A percentile compares a stretch with the other conserved stretches of the same genome.
Conservation (phyloP, 1,284 basidiomycete species). For the Ganoderma meredithae region DNA sequence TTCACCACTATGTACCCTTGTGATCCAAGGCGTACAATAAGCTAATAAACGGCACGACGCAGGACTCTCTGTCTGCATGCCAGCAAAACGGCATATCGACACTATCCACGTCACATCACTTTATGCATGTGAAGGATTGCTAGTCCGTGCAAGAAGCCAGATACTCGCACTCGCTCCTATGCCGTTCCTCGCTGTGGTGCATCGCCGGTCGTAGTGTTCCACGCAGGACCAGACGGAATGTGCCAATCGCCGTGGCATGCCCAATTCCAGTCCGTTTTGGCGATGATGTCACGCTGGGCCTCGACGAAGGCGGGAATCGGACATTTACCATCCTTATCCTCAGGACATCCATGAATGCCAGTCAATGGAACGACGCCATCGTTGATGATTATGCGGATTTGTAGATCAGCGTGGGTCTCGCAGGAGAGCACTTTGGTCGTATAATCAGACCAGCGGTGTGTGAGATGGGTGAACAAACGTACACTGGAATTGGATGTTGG, state of each 20-base stretch:
- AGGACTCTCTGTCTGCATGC: too few relatives aligned
- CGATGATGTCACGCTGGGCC: slow-evolving; percentile 72
- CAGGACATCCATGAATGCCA: slow-evolving; percentile 75
- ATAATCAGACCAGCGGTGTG: neutral
- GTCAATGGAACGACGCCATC: slow-evolving; percentile 89
- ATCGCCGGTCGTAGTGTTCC: slow-evolving; percentile 42
- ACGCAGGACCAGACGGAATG: slow-evolving; percentile 53
- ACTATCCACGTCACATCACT: too few relatives aligned
- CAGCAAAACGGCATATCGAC: too few relatives aligned
- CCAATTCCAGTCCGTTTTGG: slow-evolving; percentile 77
- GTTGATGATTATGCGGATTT: slow-evolving; percentile 85
- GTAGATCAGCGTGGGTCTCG: slow-evolving; percentile 55
- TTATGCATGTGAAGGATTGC: neutral
- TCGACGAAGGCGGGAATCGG: slow-evolving; percentile 77
- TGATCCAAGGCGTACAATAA: too few relatives aligned
- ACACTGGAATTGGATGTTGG: slow-evolving; percentile 81
- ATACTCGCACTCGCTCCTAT: neutral
- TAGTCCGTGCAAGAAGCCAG: neutral
- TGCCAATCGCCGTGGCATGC: slow-evolving; percentile 80
- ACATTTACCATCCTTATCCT: slow-evolving; percentile 83
- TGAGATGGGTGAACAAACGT: slow-evolving; percentile 39
- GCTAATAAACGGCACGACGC: too few relatives aligned
- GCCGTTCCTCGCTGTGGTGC: slow-evolving; percentile 28
- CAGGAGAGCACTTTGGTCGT: slow-evolving; percentile 61
- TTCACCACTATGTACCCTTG: too few relatives aligned